phyloP scores from a whole-genome alignment of 2,329 filamentous ascomycete species.

The Chalaropsis ovoidea region DNA sequence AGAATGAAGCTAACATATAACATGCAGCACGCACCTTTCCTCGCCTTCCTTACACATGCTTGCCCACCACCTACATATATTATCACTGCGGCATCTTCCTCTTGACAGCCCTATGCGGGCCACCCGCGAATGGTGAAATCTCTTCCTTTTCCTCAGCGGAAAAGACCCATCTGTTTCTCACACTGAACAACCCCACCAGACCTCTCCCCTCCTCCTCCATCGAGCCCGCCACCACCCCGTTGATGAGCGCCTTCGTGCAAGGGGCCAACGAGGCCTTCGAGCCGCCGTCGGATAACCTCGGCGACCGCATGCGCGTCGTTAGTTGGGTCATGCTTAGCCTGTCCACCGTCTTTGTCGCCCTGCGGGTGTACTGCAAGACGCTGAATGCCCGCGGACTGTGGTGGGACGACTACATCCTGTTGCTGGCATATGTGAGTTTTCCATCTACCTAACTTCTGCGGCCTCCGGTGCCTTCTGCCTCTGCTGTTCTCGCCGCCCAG shows the following conservation, averaged over 20 bases:
- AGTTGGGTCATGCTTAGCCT: slow-evolving; percentile 28
- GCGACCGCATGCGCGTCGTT: slow-evolving; percentile 24
- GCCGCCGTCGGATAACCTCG: slow-evolving; percentile 22
- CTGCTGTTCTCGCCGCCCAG: not conserved
- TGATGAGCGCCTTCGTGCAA: slow-evolving; percentile 23
- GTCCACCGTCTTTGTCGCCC: slow-evolving; percentile 27
- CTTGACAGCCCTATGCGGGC: not conserved
- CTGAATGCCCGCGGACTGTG: slow-evolving; percentile 28
- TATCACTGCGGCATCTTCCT: not conserved
- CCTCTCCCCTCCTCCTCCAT: not conserved
- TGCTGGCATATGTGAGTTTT: slow-evolving; percentile 29
- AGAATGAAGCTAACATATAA: not conserved
- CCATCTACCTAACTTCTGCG: not conserved
- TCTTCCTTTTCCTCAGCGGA: not conserved
- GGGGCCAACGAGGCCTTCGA: not conserved
- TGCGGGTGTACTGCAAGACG: slow-evolving; percentile 29
- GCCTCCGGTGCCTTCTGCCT: not conserved
- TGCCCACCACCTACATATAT: not conserved
- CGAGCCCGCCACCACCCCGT: not conserved
- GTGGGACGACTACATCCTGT: slow-evolving; percentile 30
- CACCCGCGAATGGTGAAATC: not conserved
- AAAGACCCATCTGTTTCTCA: not conserved
- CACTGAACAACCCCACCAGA: not conserved
- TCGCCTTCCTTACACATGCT: not conserved
- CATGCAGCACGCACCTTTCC: not conserved